These are phyloP conservation scores for Oropetium thomaeum DNA, from an alignment of 176 grass and related monocot genomes.

Conservation along the genomic window DNA sequence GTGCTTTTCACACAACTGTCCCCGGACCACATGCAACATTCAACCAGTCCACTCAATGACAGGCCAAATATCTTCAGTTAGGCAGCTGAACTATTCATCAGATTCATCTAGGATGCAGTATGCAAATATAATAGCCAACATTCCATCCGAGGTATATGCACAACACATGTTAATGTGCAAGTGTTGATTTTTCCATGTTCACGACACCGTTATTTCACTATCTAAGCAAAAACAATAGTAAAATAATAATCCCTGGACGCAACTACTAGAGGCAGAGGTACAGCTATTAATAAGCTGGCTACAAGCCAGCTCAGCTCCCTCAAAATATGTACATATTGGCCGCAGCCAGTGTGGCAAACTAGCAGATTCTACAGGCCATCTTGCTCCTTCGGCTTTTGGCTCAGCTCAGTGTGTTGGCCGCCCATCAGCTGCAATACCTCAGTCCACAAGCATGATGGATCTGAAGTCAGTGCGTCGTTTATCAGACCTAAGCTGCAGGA, in stretches of 20 bases:
- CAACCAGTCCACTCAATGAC: neutral
- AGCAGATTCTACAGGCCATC: slow-evolving; percentile 19
- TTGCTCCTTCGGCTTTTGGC: slow-evolving; percentile 71
- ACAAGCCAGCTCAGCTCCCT: neutral
- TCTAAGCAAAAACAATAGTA: neutral
- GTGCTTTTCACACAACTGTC: neutral
- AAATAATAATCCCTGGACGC: neutral
- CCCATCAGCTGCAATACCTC: slow-evolving; percentile 86
- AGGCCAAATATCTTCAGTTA: neutral
- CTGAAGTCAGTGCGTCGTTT: slow-evolving; percentile 4
- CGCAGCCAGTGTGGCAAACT: neutral
- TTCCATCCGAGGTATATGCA: neutral
- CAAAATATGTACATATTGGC: slow-evolving; percentile 44
- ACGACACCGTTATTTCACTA: neutral
- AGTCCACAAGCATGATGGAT: slow-evolving; percentile 60
- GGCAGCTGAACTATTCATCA: neutral
- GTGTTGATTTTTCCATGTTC: neutral
- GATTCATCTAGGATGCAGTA: neutral
- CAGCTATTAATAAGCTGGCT: neutral
- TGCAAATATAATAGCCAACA: neutral
- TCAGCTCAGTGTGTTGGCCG: slow-evolving; percentile 73
- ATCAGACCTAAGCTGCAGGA: slow-evolving; percentile 76
- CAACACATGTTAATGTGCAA: neutral
- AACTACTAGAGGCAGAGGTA: neutral
- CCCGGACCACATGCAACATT: neutral